Base-by-base conservation (phyloP, 2,329 filamentous ascomycete genomes). In the Arthrobotrys iridis region DNA sequence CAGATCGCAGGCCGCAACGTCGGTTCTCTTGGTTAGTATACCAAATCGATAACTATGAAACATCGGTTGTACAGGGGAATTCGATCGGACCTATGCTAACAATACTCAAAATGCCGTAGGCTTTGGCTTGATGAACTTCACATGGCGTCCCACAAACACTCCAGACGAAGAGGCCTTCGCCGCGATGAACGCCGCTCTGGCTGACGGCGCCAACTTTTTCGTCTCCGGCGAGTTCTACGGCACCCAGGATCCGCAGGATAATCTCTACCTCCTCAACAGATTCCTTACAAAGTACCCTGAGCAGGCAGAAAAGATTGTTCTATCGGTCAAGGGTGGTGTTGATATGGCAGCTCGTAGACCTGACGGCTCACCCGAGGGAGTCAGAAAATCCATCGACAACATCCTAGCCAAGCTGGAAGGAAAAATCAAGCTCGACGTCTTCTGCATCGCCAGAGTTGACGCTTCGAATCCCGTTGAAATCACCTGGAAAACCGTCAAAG, bases 151-250 rank as follows among this genome's bases (percentile, higher is more conserved):
- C 18, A 24, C 77, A 0, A 77, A 73, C 13, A 80, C 81, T 7
- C 80, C 85, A 1, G 79, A 85, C 11, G 84, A 87, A 33, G 82
- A 86, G 75, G 83, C 85, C 37, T 84, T 89, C 76, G 85, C 84
- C 45, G 85, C 87, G 8, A 83, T 91, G 81, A 85, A 86, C 77
- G 84, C 86, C 15, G 80, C 80, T 22, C 77, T 80, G 22, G 81
- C 82, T 22, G 78, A 81, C 1, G 84, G 84, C 30, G 82, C 83
- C 59, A 84, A 84, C 72, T 83, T 85, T 78, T 90, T 88, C 88
- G 90, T 89, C 78, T 88, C 84, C 37, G 88, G 85, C 76, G 88
- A 90, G 79, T 86, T 90, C 79, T 91, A 91, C 82, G 89, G 89
- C 40, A 82, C 84, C 0, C 85, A 81, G 0, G 83, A 87, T 18